A percentile compares a stretch with the other conserved stretches of the same genome.
Evolutionary conservation across 2,329 filamentous ascomycete species (phyloP).

Genomic region (Scedosporium minutisporum): DNA sequence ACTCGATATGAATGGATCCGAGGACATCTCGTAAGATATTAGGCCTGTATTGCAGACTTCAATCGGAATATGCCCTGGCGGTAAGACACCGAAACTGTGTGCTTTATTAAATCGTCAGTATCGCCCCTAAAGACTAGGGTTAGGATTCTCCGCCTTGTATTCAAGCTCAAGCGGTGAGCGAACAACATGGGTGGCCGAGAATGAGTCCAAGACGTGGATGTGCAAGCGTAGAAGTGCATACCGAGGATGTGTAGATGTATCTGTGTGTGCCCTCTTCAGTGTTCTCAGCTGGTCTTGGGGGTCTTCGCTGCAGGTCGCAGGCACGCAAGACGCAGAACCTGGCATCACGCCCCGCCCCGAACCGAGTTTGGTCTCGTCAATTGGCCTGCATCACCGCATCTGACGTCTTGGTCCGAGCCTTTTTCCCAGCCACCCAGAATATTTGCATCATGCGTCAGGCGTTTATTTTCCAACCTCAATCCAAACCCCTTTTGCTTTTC

Average conservation of each 20-base stretch:
- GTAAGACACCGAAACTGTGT: no score
- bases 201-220: background rate
- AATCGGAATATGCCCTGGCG: no score
- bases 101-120: no score
- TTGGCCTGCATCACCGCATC: no score
- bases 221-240: background rate
- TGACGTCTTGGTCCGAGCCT: background rate
- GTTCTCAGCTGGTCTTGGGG: background rate
- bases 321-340: background rate
- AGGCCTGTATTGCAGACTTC: no score
- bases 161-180: background rate
- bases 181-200: background rate
- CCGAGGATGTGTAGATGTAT: no score
- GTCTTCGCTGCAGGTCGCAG: background rate
- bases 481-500: background rate
- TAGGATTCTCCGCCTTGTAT: no score
- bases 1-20: no score
- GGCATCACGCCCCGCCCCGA: no score
- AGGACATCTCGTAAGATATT: no score
- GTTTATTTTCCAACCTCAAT: background rate
- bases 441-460: background rate
- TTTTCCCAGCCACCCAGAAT: background rate
- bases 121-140: no score
- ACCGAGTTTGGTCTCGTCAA: no score
- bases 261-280: slow-evolving; percentile 9